Evolutionary conservation across 805 yeast species (phyloP).

Genomic region (Nakazawaea sp.): DNA sequence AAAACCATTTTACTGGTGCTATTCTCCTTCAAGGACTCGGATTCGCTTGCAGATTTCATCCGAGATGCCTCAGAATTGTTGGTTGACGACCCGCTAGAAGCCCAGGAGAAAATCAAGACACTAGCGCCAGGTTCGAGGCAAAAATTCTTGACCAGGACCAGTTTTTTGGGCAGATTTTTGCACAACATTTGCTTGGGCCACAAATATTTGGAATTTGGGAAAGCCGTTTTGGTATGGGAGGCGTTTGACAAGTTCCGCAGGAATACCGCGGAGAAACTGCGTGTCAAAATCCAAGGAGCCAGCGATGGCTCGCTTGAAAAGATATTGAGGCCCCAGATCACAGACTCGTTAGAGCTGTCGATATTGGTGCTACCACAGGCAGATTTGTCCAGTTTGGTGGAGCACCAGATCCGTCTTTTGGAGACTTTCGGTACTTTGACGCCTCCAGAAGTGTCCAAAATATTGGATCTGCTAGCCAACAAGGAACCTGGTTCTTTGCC

Average conservation of each 20-base stretch:
- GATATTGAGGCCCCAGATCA: neutral
- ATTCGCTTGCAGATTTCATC: conserved; percentile 35
- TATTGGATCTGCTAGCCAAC: conserved; percentile 40
- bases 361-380: conserved; percentile 37
- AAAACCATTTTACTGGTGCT: conserved; percentile 26
- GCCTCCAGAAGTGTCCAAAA: conserved; percentile 33
- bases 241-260: conserved; percentile 30
- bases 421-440: conserved; percentile 47
- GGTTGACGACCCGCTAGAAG: conserved; percentile 22
- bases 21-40: conserved; percentile 44
- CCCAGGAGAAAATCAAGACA: neutral
- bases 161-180: conserved; percentile 42
- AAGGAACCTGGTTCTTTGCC: conserved; percentile 36
- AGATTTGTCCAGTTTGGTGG: conserved; percentile 42
- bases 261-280: conserved; percentile 14
- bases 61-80: conserved; percentile 23
- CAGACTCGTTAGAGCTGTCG: neutral
- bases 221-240: conserved; percentile 33
- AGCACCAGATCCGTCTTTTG: conserved; percentile 44
- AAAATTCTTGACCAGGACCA: conserved; percentile 25
- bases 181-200: conserved; percentile 30
- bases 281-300: conserved; percentile 2
- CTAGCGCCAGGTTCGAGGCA: neutral
- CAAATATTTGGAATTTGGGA: conserved; percentile 40
- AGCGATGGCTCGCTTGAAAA: neutral